Conservation (phyloP, 1,139 yeast genomes). For the Candida frijolesensis region DNA sequence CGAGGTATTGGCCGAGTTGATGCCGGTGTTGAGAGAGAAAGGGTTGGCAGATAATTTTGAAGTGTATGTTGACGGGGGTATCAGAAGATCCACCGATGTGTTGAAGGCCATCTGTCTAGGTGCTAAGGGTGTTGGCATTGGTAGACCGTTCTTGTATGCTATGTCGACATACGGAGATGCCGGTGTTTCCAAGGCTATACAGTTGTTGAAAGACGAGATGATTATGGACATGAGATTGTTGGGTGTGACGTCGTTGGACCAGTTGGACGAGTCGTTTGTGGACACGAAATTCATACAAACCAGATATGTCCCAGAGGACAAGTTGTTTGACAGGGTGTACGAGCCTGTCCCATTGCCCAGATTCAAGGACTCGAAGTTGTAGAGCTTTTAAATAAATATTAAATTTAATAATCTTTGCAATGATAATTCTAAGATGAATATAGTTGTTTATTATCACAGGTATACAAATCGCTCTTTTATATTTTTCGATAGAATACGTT, state of each 20-base stretch:
- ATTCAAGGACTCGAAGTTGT: conserved; percentile 32
- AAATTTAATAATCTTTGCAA: neutral
- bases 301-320: conserved; percentile 36
- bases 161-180: conserved; percentile 73
- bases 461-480: neutral
- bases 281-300: conserved; percentile 26
- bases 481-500: neutral
- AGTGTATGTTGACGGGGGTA: conserved; percentile 64
- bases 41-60: conserved; percentile 50
- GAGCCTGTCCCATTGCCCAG: conserved; percentile 39
- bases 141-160: conserved; percentile 72
- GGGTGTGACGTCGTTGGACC: conserved; percentile 70
- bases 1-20: conserved; percentile 66
- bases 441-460: neutral
- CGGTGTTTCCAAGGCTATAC: conserved; percentile 80
- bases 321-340: conserved; percentile 38
- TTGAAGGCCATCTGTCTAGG: conserved; percentile 70
- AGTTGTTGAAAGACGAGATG: conserved; percentile 76
- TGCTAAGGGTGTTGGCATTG: conserved; percentile 73
- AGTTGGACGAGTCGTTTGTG: conserved; percentile 53
- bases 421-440: too few relatives aligned
- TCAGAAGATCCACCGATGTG: conserved; percentile 70
- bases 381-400: conserved; percentile 1
- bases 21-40: conserved; percentile 53
- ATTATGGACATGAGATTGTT: conserved; percentile 86